A percentile compares a stretch with the other conserved stretches of the same genome.
Evolutionary conservation across 352 stramenopile genomes (phyloP).

Genomic region (Plasmopara muralis): DNA sequence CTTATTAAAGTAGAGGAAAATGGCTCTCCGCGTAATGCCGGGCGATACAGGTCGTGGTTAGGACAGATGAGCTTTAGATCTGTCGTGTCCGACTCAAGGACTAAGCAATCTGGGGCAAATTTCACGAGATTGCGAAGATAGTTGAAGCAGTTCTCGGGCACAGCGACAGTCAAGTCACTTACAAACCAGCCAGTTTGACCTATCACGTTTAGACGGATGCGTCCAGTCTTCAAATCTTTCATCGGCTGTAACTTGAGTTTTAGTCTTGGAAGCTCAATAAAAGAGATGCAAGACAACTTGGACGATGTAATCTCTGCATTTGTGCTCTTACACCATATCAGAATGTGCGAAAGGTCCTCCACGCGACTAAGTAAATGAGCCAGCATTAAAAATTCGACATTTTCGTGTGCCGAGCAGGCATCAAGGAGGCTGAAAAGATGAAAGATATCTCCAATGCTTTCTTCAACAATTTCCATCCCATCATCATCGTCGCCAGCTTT

Average conservation of each 20-base stretch:
- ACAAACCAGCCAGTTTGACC: constrained; percentile 84
- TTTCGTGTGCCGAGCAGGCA: constrained; percentile 36
- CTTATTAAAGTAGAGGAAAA: constrained; percentile 76
- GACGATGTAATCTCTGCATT: constrained; percentile 1
- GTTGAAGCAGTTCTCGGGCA: constrained; percentile 26
- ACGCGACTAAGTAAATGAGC: constrained; percentile 89
- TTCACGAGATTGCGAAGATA: constrained; percentile 47
- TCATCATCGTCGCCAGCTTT: constrained; percentile 44
- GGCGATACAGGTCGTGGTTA: constrained; percentile 81
- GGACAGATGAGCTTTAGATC: constrained; percentile 74
- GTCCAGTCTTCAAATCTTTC: constrained; percentile 37
- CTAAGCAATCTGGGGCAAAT: constrained; percentile 53
- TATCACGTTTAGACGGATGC: constrained; percentile 57
- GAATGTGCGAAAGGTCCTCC: constrained; percentile 95
- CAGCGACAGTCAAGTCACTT: constrained; percentile 50
- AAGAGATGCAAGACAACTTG: constrained; percentile 72
- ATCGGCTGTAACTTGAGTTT: constrained; percentile 92
- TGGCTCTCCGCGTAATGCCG: constrained; percentile 60
- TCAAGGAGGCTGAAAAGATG: constrained; percentile 94
- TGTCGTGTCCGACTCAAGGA: constrained; percentile 71
- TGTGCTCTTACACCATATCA: constrained; percentile 90
- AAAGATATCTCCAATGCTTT: constrained; percentile 57
- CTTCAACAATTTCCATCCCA: constrained; percentile 50
- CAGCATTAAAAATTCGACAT: constrained; percentile 47
- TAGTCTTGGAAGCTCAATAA: constrained; percentile 95